These are phyloP conservation scores for Aspergillus sergii DNA, from an alignment of 2,329 filamentous ascomycete genomes.

Conservation along the genomic window DNA sequence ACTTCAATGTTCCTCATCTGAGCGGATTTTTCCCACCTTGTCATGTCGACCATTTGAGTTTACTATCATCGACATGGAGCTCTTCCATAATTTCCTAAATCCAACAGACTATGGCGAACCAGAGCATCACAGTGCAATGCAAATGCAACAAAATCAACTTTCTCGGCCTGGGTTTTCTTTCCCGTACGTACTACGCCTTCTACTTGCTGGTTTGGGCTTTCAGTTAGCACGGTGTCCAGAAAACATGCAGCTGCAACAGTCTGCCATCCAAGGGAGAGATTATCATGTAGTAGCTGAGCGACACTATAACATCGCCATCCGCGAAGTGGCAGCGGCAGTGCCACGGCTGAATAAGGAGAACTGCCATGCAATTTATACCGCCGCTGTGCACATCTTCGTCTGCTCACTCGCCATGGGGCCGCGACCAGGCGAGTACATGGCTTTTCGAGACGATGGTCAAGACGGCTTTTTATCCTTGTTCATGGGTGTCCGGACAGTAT, in stretches of 20 bases:
- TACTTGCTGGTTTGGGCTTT: constrained; percentile 18
- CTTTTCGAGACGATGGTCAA: constrained; percentile 12
- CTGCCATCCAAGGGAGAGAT: not conserved
- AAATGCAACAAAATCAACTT: constrained; percentile 3
- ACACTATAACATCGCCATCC: constrained; percentile 13
- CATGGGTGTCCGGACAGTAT: constrained; percentile 12
- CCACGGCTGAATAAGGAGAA: constrained; percentile 6
- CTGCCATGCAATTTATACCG: constrained; percentile 9
- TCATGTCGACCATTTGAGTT: constrained; percentile 15
- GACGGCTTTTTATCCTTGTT: constrained; percentile 12
- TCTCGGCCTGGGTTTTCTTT: constrained; percentile 11
- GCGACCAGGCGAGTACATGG: constrained; percentile 17
- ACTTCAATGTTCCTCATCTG: not conserved
- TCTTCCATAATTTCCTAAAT: constrained; percentile 20
- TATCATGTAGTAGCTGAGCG: constrained; percentile 13
- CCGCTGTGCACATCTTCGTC: constrained; percentile 14
- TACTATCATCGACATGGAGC: constrained; percentile 15
- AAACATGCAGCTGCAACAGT: not conserved
- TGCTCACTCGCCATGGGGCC: constrained; percentile 14
- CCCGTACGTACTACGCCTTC: constrained; percentile 17
- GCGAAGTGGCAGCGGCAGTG: constrained; percentile 7
- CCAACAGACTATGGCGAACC: constrained; percentile 10
- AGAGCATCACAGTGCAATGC: not conserved
- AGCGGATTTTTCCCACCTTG: not conserved
- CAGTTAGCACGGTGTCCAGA: constrained; percentile 8